Percentiles rank a stretch among this genome's conserved stretches.
phyloP scores from a whole-genome alignment of 1,284 basidiomycete species.

The Stygiomarasmius scandens region DNA sequence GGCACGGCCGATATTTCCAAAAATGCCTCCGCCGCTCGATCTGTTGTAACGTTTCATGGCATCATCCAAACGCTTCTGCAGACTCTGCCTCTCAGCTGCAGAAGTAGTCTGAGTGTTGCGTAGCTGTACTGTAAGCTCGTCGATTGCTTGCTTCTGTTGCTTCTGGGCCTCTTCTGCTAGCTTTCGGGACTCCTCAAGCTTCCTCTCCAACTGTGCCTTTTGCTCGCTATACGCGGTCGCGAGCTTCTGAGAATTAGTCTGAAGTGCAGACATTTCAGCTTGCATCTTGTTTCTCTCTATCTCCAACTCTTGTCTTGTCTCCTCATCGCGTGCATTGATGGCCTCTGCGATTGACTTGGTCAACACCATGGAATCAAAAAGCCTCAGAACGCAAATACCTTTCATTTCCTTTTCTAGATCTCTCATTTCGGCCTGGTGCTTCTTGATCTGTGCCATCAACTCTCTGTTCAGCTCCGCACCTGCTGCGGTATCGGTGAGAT shows the following conservation, averaged over 20 bases:
- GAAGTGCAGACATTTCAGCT: conserved; percentile 27
- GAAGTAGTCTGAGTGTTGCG: conserved; percentile 2
- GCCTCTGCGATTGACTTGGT: conserved; percentile 20
- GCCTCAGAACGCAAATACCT: conserved; percentile 4
- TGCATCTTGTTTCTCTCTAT: conserved; percentile 36
- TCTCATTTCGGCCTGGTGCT: conserved; percentile 37
- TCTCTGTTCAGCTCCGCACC: conserved; percentile 41
- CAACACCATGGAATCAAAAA: too few relatives aligned
- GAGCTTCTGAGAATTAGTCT: conserved; percentile 31
- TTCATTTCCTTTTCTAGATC: conserved; percentile 40
- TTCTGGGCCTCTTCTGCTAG: conserved; percentile 6
- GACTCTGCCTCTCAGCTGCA: conserved; percentile 18
- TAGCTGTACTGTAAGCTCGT: conserved; percentile 18
- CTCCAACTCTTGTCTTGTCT: conserved; percentile 38
- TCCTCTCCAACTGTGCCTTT: conserved; percentile 32
- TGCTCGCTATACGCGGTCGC: conserved; percentile 34
- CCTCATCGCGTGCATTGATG: conserved; percentile 39
- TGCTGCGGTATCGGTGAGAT: conserved; percentile 41
- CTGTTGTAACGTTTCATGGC: too few relatives aligned
- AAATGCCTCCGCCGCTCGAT: too few relatives aligned
- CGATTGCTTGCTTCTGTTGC: conserved; percentile 19
- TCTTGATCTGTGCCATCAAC: conserved; percentile 34
- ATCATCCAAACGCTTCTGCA: conserved; percentile 11
- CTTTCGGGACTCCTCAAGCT: conserved; percentile 28
- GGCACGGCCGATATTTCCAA: too few relatives aligned